These are phyloP conservation scores for Lactifluus subvellereus DNA, from an alignment of 768 basidiomycete species.

Conservation along the genomic window DNA sequence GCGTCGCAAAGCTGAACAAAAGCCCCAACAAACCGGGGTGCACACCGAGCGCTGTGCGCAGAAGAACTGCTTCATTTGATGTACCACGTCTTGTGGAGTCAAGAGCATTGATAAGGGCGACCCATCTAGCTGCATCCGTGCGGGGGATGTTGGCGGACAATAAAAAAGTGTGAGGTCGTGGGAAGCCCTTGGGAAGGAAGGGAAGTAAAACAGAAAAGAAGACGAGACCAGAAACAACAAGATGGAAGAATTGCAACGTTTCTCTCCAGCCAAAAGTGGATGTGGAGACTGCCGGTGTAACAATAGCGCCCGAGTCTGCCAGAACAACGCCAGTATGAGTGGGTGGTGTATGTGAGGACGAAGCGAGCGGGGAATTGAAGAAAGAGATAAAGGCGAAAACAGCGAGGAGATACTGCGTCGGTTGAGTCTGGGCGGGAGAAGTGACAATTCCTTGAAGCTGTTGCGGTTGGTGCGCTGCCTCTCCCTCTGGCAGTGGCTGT, in stretches of 20 bases:
- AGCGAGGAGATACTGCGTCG: conserved; percentile 66
- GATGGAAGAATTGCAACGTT: conserved; percentile 56
- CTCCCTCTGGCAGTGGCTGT: conserved; percentile 38
- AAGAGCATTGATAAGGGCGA: conserved; percentile 33
- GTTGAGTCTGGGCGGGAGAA: conserved; percentile 21
- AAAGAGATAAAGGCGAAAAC: conserved; percentile 82
- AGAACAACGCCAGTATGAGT: conserved; percentile 57
- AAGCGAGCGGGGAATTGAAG: conserved; percentile 68
- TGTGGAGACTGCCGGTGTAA: conserved; percentile 18
- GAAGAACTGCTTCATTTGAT: conserved; percentile 34
- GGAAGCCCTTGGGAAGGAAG: conserved; percentile 35
- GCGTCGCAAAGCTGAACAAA: conserved; percentile 28
- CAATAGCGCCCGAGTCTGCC: conserved; percentile 31
- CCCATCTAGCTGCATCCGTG: conserved; percentile 23
- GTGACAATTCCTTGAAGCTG: conserved; percentile 19
- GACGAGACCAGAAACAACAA: conserved; percentile 58
- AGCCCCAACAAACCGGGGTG: conserved; percentile 35
- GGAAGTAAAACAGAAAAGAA: conserved; percentile 50
- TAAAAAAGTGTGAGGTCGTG: background rate
- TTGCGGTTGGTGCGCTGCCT: conserved; percentile 24
- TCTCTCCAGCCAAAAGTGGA: conserved; percentile 45
- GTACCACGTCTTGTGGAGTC: conserved; percentile 32
- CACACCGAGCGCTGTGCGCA: conserved; percentile 39
- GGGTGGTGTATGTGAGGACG: conserved; percentile 35
- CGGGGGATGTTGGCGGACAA: conserved; percentile 5